Conservation (phyloP, 2,329 filamentous ascomycete species). For the Hyphodiscus sp. region DNA sequence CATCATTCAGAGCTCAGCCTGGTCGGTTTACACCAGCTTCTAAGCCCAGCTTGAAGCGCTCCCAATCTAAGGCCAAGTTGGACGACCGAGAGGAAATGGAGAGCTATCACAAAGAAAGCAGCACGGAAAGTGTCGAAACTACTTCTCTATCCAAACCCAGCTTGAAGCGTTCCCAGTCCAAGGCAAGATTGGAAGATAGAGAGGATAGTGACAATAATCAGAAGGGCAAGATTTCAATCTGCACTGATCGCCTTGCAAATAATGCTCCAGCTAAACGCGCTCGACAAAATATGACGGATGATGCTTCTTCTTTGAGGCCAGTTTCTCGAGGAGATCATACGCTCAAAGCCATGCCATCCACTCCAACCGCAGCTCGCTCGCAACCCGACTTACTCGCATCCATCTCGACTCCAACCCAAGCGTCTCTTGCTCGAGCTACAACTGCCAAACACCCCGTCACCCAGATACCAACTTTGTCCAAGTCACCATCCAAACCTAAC, state of each 20-base stretch:
- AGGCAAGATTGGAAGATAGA: slow-evolving; percentile 59
- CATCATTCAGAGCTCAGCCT: slow-evolving; percentile 60
- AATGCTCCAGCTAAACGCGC: slow-evolving; percentile 59
- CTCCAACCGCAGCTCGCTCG: slow-evolving; percentile 38
- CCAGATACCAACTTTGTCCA: slow-evolving; percentile 40
- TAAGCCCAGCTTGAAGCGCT: slow-evolving; percentile 40
- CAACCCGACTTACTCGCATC: slow-evolving; percentile 44
- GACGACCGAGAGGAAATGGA: slow-evolving; percentile 49
- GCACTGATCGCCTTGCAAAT: slow-evolving; percentile 24
- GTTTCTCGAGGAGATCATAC: slow-evolving; percentile 39
- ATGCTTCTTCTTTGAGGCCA: slow-evolving; percentile 60
- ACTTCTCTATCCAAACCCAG: slow-evolving; percentile 34
- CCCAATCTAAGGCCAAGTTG: slow-evolving; percentile 56
- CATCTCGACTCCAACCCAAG: slow-evolving; percentile 72
- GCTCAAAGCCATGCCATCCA: slow-evolving; percentile 34
- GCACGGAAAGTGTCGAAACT: too few relatives aligned
- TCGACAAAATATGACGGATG: slow-evolving; percentile 61
- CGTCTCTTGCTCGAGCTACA: slow-evolving; percentile 58
- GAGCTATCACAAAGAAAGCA: slow-evolving; percentile 7
- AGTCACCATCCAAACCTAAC: slow-evolving; percentile 47
- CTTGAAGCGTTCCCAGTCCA: slow-evolving; percentile 48
- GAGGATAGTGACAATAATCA: slow-evolving; percentile 36
- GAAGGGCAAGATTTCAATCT: not conserved
- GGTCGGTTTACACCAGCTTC: slow-evolving; percentile 39
- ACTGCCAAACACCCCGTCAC: slow-evolving; percentile 48